phyloP scores from a whole-genome alignment of 352 stramenopile species.

The Pythium dissotocum region DNA sequence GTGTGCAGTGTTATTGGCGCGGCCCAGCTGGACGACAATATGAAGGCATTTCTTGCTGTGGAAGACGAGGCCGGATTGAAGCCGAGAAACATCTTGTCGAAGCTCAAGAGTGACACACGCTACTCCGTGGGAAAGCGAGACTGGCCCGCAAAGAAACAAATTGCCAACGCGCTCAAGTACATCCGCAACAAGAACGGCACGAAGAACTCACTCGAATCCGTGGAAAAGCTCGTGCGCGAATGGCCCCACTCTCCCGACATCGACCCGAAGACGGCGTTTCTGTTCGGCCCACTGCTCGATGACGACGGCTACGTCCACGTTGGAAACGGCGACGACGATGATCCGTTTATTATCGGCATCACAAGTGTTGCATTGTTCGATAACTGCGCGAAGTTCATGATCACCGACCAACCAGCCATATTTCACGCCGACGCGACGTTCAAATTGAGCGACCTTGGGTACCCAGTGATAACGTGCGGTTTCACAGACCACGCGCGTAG shows the following conservation, averaged over 20 bases:
- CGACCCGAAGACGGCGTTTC: not conserved
- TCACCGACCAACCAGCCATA: too few relatives aligned
- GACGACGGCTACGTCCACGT: constrained; percentile 5
- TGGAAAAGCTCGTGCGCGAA: constrained; percentile 5
- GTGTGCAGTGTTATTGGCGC: not conserved
- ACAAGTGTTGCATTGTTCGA: not conserved
- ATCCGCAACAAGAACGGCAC: not conserved
- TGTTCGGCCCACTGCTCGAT: not conserved
- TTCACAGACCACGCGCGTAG: too few relatives aligned
- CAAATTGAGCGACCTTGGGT: too few relatives aligned
- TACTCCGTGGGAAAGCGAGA: not conserved
- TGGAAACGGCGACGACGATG: constrained; percentile 1
- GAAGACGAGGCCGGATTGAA: not conserved
- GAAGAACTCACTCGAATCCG: not conserved
- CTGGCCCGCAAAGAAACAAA: not conserved
- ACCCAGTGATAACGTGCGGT: too few relatives aligned
- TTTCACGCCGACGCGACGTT: too few relatives aligned
- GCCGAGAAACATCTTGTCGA: not conserved
- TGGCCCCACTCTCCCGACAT: not conserved
- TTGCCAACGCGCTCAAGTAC: constrained; percentile 10
- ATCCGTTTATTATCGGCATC: not conserved
- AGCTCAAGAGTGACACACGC: not conserved
- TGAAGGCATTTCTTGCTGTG: not conserved
- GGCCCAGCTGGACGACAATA: not conserved
- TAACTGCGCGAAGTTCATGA: constrained; percentile 3